Evolutionary conservation across 352 stramenopile genomes (phyloP).

Genomic region (Globisporangium lucens): DNA sequence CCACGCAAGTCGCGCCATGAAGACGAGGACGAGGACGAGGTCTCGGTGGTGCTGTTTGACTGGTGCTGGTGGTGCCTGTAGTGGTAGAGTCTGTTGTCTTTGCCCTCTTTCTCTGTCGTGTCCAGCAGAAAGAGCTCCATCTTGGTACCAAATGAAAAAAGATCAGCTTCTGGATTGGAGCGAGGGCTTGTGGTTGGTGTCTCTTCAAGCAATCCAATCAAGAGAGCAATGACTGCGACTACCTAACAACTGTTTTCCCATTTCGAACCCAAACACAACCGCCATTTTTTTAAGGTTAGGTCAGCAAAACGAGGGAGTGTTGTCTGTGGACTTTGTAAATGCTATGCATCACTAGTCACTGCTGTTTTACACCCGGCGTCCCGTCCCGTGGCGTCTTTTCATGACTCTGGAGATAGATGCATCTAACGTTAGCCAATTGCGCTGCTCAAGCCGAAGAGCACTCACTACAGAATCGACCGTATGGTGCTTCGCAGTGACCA

Average conservation of each 20-base stretch:
- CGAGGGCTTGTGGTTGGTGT: background rate
- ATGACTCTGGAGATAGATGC: background rate
- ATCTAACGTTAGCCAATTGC: too few relatives aligned
- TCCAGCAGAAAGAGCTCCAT: slow-evolving; percentile 62
- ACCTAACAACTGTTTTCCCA: background rate
- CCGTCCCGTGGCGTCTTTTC: background rate
- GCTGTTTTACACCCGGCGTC: background rate
- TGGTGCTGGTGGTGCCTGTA: slow-evolving; percentile 9
- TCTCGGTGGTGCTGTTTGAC: background rate
- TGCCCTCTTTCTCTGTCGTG: slow-evolving; percentile 61
- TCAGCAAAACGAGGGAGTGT: too few relatives aligned
- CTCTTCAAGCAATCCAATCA: slow-evolving; percentile 10
- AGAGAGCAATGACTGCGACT: background rate
- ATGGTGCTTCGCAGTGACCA: slow-evolving; percentile 29
- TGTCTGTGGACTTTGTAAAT: background rate
- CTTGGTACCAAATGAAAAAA: background rate
- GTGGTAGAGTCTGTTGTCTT: slow-evolving; percentile 66
- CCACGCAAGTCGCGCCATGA: slow-evolving; percentile 46
- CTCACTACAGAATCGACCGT: too few relatives aligned
- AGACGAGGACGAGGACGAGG: background rate
- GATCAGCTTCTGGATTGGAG: too few relatives aligned
- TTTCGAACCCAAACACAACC: too few relatives aligned
- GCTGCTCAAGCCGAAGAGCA: background rate
- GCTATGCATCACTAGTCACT: background rate
- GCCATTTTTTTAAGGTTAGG: too few relatives aligned